A percentile compares a stretch with the other conserved stretches of the same genome.
phyloP scores from a whole-genome alignment of 2,329 filamentous ascomycete species.

The Neurospora sp. region DNA sequence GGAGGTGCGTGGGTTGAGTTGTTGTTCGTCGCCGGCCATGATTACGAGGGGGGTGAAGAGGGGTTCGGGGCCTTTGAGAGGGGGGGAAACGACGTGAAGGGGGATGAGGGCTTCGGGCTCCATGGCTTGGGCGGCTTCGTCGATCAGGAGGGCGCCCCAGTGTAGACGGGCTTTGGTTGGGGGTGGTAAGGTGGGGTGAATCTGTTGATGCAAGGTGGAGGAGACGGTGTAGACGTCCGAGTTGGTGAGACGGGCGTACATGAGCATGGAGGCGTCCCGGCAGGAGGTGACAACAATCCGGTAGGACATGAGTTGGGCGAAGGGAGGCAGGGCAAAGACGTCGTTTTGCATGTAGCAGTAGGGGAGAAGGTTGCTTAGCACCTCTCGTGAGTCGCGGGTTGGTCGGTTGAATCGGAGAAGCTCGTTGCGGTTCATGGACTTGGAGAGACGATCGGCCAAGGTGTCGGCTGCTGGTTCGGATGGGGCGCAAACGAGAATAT shows the following conservation, averaged over 20 bases:
- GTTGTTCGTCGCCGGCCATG: constrained; percentile 19
- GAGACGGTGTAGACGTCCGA: constrained; percentile 14
- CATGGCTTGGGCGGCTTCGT: constrained; percentile 19
- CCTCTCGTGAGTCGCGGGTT: constrained; percentile 13
- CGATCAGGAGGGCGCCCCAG: constrained; percentile 17
- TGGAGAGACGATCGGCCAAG: constrained; percentile 11
- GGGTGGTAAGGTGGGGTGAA: constrained; percentile 7
- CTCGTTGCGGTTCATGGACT: constrained; percentile 7
- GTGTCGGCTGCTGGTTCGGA: constrained; percentile 18
- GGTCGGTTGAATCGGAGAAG: constrained; percentile 17
- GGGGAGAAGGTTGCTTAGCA: constrained; percentile 11
- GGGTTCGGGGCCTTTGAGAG: not conserved
- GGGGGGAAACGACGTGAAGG: constrained; percentile 15
- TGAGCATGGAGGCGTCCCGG: constrained; percentile 16
- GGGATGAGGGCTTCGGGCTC: constrained; percentile 16
- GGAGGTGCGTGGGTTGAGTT: constrained; percentile 16
- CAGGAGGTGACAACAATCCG: constrained; percentile 16
- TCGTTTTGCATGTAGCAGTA: constrained; percentile 13
- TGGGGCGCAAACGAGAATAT: constrained; percentile 18
- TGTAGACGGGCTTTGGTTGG: constrained; percentile 9
- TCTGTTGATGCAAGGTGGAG: constrained; percentile 1
- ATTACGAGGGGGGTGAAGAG: constrained; percentile 13
- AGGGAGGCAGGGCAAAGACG: constrained; percentile 11
- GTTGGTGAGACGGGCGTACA: constrained; percentile 16
- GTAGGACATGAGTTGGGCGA: constrained; percentile 13